Percentiles rank a stretch among this genome's conserved stretches.
phyloP scores from a whole-genome alignment of 257 asterid species.

The Fraxinus pennsylvanica region DNA sequence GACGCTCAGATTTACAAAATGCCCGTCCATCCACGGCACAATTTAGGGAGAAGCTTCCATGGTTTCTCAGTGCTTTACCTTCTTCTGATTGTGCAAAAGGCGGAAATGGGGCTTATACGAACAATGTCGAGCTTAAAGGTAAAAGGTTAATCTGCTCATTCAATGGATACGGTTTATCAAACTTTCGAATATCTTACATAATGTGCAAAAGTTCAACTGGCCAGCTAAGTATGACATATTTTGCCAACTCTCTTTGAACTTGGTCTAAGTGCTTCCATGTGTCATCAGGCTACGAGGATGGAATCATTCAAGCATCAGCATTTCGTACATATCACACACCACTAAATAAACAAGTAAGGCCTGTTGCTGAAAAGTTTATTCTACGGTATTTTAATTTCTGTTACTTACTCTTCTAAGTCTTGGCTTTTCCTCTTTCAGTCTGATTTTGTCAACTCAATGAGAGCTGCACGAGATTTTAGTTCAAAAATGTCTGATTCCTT shows the following conservation, averaged over 20 bases:
- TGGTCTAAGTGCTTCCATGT: conserved; percentile 24
- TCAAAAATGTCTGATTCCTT: conserved; percentile 72
- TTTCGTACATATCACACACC: conserved; percentile 97
- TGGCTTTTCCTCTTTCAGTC: conserved; percentile 37
- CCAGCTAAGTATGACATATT: neutral
- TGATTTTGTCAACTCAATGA: conserved; percentile 92
- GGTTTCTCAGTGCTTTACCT: conserved; percentile 94
- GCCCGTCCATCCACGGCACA: conserved; percentile 84
- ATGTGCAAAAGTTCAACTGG: neutral
- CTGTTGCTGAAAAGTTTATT: neutral
- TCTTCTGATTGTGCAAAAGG: conserved; percentile 98
- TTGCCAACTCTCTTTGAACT: conserved; percentile 16
- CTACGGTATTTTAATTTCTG: conserved; percentile 2
- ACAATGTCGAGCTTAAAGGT: conserved; percentile 86
- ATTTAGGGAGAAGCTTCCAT: conserved; percentile 84
- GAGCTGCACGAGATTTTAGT: conserved; percentile 94
- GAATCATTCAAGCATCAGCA: conserved; percentile 79
- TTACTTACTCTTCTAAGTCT: conserved; percentile 10
- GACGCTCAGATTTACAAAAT: conserved; percentile 76
- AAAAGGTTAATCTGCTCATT: conserved; percentile 4
- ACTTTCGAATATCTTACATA: neutral
- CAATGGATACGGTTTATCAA: neutral
- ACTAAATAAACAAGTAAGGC: conserved; percentile 79
- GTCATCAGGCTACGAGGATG: conserved; percentile 70
- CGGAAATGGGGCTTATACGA: conserved; percentile 91